A percentile compares a stretch with the other conserved stretches of the same genome.
Evolutionary conservation across 2,329 filamentous ascomycete species (phyloP).

Genomic region (Pyrenochaeta sp.): DNA sequence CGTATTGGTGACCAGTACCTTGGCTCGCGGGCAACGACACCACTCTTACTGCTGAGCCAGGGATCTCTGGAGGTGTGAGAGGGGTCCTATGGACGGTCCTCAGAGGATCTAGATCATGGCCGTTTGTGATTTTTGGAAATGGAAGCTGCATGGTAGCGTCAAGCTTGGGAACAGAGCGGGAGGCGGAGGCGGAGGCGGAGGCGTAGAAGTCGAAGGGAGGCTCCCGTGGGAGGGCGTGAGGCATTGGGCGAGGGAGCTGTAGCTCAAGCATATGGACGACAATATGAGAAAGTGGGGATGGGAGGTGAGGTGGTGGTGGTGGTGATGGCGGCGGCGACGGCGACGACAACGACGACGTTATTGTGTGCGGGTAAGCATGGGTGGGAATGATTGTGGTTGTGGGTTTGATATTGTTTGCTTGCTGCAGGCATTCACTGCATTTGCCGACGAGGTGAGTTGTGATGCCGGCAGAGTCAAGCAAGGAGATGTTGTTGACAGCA

Average conservation of each 20-base stretch:
- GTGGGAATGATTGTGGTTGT: constrained; percentile 12
- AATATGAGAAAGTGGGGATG: constrained; percentile 6
- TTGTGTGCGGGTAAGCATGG: constrained; percentile 25
- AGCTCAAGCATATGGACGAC: constrained; percentile 51
- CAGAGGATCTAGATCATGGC: constrained; percentile 33
- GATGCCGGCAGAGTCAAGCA: constrained; percentile 34
- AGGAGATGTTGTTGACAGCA: constrained; percentile 44
- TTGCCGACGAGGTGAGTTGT: constrained; percentile 16
- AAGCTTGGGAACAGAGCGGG: constrained; percentile 34
- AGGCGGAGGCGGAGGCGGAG: constrained; percentile 28
- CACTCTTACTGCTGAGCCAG: constrained; percentile 42
- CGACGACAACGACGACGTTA: constrained; percentile 21
- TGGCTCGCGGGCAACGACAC: constrained; percentile 40
- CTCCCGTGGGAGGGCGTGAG: constrained; percentile 49
- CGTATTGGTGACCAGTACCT: constrained; percentile 39
- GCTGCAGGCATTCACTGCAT: constrained; percentile 29
- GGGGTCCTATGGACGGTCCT: constrained; percentile 32
- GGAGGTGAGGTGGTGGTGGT: constrained; percentile 13
- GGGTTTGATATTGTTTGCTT: constrained; percentile 22
- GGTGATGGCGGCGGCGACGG: constrained; percentile 5
- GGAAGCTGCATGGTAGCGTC: constrained; percentile 47
- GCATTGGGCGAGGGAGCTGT: constrained; percentile 52
- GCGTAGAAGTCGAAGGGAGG: constrained; percentile 45
- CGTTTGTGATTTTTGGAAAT: constrained; percentile 31
- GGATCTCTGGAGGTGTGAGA: constrained; percentile 46